Percentiles rank a stretch among this genome's conserved stretches.
These are phyloP conservation scores for Diaporthe caulivora DNA, from an alignment of 2,329 filamentous ascomycete species.

Conservation along the genomic window DNA sequence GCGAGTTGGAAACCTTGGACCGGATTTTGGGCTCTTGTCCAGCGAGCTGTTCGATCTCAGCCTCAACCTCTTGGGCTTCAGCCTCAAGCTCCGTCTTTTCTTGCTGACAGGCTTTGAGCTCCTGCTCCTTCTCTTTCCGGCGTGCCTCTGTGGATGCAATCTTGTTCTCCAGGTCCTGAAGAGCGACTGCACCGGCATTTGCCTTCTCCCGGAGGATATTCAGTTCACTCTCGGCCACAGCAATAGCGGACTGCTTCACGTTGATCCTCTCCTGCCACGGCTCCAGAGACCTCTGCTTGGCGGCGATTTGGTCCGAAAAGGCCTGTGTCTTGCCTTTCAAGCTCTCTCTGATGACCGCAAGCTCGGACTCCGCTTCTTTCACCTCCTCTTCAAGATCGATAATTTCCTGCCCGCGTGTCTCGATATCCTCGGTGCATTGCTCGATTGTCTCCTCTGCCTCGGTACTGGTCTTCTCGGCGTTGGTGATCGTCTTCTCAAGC, in stretches of 20 bases:
- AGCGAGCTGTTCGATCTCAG: slow-evolving; percentile 78
- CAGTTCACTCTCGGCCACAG: slow-evolving; percentile 94
- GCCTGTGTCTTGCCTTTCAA: slow-evolving; percentile 96
- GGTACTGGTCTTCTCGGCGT: slow-evolving; percentile 78
- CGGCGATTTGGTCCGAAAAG: slow-evolving; percentile 91
- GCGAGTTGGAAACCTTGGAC: slow-evolving; percentile 85
- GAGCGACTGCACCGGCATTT: slow-evolving; percentile 85
- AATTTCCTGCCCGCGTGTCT: slow-evolving; percentile 81
- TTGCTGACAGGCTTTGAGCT: slow-evolving; percentile 81
- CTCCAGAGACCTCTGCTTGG: slow-evolving; percentile 93
- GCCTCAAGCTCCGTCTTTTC: slow-evolving; percentile 80
- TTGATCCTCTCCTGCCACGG: slow-evolving; percentile 98
- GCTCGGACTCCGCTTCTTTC: slow-evolving; percentile 82
- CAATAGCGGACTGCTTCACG: slow-evolving; percentile 93
- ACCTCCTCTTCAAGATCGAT: slow-evolving; percentile 81
- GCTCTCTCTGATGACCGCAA: slow-evolving; percentile 84
- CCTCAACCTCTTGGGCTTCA: slow-evolving; percentile 78
- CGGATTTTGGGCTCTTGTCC: slow-evolving; percentile 86
- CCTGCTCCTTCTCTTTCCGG: slow-evolving; percentile 76
- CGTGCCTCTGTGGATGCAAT: slow-evolving; percentile 78
- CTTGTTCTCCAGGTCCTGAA: slow-evolving; percentile 87
- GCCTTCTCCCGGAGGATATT: slow-evolving; percentile 91
- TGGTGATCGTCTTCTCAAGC: slow-evolving; percentile 86
- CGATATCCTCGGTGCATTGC: slow-evolving; percentile 82
- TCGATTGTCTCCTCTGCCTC: slow-evolving; percentile 84